A percentile compares a stretch with the other conserved stretches of the same genome.
Conservation (phyloP, 2,329 filamentous ascomycete genomes). For the Pseudogymnoascus sp. region DNA sequence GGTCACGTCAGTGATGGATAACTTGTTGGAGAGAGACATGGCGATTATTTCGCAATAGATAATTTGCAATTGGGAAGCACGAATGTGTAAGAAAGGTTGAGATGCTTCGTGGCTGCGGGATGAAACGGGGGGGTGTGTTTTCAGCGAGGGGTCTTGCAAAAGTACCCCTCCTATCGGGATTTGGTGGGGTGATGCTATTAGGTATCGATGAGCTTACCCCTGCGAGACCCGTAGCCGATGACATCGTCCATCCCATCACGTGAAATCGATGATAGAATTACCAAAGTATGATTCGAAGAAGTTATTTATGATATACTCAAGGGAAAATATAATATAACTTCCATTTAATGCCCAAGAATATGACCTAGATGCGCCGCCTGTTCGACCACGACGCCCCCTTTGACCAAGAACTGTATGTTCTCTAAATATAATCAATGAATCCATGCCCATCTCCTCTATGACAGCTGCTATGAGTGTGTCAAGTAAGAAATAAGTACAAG, state of each 20-base stretch:
- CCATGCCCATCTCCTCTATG: background rate
- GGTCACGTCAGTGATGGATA: constrained; percentile 92
- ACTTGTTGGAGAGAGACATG: constrained; percentile 99
- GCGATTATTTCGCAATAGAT: constrained; percentile 14
- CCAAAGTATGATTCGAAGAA: background rate
- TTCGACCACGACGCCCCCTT: background rate
- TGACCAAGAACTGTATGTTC: background rate
- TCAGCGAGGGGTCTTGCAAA: constrained; percentile 1
- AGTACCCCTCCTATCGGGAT: constrained; percentile 8
- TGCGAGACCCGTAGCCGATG: constrained; percentile 3
- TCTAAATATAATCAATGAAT: background rate
- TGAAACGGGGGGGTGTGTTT: constrained; percentile 5
- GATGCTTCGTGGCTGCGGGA: constrained; percentile 4
- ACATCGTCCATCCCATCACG: constrained; percentile 2
- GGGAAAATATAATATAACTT: background rate
- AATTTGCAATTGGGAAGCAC: background rate
- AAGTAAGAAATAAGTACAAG: background rate
- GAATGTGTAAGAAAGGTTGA: background rate
- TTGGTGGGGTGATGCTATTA: constrained; percentile 9
- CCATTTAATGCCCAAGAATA: background rate
- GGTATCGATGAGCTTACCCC: constrained; percentile 5
- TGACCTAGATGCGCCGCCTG: background rate
- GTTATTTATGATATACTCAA: background rate
- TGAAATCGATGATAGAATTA: background rate
- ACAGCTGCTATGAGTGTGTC: background rate